Percentiles rank a stretch among this genome's conserved stretches.
These are phyloP conservation scores for Aspergillus neotritici DNA, from an alignment of 2,329 filamentous ascomycete genomes.

Conservation along the genomic window DNA sequence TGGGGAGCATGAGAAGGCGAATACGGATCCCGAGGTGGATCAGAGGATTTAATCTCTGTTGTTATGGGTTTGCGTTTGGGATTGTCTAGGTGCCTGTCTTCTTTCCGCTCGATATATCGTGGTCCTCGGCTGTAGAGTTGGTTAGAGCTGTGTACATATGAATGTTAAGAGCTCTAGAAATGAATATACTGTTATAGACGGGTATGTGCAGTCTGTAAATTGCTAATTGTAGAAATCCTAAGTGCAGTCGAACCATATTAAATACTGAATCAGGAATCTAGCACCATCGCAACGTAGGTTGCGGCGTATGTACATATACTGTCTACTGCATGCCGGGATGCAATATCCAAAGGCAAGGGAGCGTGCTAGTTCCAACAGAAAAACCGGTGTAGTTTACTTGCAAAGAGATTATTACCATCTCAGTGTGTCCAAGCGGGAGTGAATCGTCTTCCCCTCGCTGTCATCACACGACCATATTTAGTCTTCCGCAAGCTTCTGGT, in stretches of 20 bases:
- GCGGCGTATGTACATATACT: no score
- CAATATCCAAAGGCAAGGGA: slow-evolving; percentile 9
- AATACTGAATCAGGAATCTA: no score
- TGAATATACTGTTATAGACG: no score
- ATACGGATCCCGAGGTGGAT: slow-evolving; percentile 46
- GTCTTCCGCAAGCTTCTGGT: slow-evolving; percentile 41
- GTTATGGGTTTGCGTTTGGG: neutral
- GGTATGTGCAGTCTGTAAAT: no score
- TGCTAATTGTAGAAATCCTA: no score
- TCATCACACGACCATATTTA: slow-evolving; percentile 17
- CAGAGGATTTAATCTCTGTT: slow-evolving; percentile 8
- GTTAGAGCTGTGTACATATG: no score
- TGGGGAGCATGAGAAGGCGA: slow-evolving; percentile 62
- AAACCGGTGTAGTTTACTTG: slow-evolving; percentile 3
- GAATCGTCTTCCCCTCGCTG: slow-evolving; percentile 19
- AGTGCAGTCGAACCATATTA: no score
- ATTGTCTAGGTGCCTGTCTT: neutral
- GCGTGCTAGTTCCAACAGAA: slow-evolving; percentile 11
- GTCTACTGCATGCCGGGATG: no score
- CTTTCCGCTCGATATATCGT: no score
- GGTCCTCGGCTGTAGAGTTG: no score
- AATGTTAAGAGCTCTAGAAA: no score
- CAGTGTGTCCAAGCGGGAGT: slow-evolving; percentile 25
- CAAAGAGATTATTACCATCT: slow-evolving; percentile 25
- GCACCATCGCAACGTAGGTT: no score